These are phyloP conservation scores for Epichloe typhina DNA, from an alignment of 2,329 filamentous ascomycete species.

Conservation along the genomic window DNA sequence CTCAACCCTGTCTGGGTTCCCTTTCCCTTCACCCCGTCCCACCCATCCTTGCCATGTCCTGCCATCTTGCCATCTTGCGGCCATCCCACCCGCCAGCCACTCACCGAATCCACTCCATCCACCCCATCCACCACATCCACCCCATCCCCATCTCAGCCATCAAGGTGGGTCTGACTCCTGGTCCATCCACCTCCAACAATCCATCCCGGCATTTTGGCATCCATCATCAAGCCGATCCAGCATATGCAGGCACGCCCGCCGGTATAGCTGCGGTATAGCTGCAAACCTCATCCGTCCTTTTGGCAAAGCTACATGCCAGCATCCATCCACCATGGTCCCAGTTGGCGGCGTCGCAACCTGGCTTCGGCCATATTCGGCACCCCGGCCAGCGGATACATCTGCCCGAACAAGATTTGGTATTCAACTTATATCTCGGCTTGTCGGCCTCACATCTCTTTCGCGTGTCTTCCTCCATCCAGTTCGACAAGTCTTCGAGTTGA, in stretches of 20 bases:
- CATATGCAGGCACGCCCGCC: slow-evolving; percentile 2
- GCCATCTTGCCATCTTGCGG: not conserved
- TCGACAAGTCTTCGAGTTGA: slow-evolving; percentile 7
- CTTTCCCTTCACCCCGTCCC: not conserved
- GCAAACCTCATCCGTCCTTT: slow-evolving; percentile 2
- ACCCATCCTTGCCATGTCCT: not conserved
- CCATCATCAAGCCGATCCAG: not conserved
- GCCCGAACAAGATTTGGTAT: not conserved
- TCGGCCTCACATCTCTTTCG: slow-evolving; percentile 7
- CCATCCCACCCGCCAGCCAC: not conserved
- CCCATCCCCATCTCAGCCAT: not conserved
- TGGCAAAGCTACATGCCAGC: slow-evolving; percentile 1
- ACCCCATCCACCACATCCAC: too few relatives aligned
- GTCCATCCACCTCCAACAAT: not conserved
- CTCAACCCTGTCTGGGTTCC: not conserved
- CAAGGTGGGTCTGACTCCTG: not conserved
- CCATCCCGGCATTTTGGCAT: slow-evolving; percentile 4
- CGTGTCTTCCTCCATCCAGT: not conserved
- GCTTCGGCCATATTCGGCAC: not conserved
- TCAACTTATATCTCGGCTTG: slow-evolving; percentile 7
- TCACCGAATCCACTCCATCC: too few relatives aligned
- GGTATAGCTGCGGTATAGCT: not conserved
- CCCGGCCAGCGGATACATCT: not conserved
- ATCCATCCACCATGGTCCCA: not conserved
- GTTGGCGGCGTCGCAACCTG: not conserved